Conservation (phyloP, 345 rosid species). For the Boechera stricta region DNA sequence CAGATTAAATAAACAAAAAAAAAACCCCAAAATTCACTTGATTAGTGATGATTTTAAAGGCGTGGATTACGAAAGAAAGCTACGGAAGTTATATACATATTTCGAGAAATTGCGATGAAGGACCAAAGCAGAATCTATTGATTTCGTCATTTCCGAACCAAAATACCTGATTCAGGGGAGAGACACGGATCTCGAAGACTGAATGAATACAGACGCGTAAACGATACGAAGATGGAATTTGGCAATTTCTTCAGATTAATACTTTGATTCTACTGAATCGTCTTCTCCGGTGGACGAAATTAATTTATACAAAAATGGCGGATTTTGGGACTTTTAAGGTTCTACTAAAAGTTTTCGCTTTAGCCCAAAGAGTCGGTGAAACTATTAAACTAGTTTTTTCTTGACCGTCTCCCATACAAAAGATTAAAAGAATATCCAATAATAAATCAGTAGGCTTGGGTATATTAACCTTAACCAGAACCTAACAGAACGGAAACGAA, state of each 20-base stretch:
- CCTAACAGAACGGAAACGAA: no score
- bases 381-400: no score
- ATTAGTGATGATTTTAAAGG: not conserved
- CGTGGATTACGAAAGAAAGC: no score
- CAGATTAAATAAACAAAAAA: not conserved
- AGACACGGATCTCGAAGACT: not conserved
- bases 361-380: not conserved
- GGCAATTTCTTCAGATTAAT: no score
- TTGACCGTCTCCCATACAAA: not conserved
- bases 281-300: not conserved
- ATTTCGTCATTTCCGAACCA: not conserved
- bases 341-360: no score
- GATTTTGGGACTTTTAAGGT: not conserved
- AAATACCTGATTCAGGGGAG: not conserved
- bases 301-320: not conserved
- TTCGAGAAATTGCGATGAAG: not conserved
- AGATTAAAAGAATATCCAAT: not conserved
- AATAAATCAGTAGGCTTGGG: no score
- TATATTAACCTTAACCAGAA: no score
- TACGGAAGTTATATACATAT: no score
- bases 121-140: not conserved
- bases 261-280: not conserved
- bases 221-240: not conserved
- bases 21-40: not conserved
- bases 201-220: not conserved